These are phyloP conservation scores for Penicillium janthinellum DNA, from an alignment of 2,329 filamentous ascomycete species.

Conservation along the genomic window DNA sequence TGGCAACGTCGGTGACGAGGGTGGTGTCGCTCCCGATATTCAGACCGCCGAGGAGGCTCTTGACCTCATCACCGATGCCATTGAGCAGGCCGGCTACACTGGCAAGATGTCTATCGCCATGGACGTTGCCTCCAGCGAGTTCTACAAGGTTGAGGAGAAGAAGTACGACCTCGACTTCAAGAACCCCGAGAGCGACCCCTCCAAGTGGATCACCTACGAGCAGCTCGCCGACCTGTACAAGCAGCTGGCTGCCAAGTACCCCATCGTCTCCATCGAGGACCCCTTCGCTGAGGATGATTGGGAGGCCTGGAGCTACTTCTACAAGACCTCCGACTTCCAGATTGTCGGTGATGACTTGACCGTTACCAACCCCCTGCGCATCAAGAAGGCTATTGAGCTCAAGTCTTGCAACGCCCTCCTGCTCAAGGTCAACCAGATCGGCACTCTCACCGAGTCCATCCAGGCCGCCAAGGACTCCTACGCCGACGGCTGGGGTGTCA, in stretches of 20 bases:
- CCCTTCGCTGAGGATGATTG: constrained; percentile 99
- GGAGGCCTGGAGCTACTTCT: constrained; percentile 99
- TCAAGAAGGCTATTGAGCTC: constrained; percentile 99
- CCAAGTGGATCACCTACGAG: constrained; percentile 99
- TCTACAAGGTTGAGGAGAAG: constrained; percentile 97
- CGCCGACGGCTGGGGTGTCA: constrained; percentile 94
- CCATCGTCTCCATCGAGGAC: constrained; percentile 98
- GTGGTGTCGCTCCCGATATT: constrained; percentile 98
- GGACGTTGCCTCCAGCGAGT: constrained; percentile 98
- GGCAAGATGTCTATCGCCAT: constrained; percentile 98
- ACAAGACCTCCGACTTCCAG: constrained; percentile 98
- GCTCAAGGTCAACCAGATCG: constrained; percentile 99
- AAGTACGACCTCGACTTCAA: constrained; percentile 99
- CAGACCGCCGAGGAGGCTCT: constrained; percentile 96
- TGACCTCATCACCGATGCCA: constrained; percentile 90
- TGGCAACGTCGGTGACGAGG: constrained; percentile 98
- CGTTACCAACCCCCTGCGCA: constrained; percentile 97
- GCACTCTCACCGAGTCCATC: constrained; percentile 97
- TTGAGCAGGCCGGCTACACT: constrained; percentile 92
- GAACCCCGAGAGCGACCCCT: constrained; percentile 94
- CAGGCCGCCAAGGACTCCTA: constrained; percentile 99
- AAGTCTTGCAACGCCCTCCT: constrained; percentile 98
- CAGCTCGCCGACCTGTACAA: constrained; percentile 92
- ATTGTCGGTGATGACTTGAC: constrained; percentile 98
- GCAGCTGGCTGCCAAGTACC: constrained; percentile 87